Evolutionary conservation across 108 stramenopile genomes (phyloP).

Genomic region (Asterionellopsis glacialis): DNA sequence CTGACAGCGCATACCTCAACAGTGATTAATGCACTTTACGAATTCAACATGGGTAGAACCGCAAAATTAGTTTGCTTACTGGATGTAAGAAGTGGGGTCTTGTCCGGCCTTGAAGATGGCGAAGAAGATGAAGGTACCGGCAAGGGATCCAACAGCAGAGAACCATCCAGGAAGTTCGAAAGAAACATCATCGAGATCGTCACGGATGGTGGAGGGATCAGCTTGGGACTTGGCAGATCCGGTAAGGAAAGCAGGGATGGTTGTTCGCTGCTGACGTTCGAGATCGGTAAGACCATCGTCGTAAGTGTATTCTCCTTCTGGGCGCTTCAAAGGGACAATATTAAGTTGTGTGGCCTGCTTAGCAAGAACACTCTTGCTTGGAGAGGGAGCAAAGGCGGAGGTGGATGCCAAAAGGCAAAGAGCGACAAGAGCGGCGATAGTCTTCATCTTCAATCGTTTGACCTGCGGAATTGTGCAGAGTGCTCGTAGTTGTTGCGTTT

Average conservation of each 20-base stretch:
- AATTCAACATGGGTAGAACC: too few species aligned
- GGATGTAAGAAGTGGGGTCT: constrained; percentile 4
- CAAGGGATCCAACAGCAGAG: constrained; percentile 10
- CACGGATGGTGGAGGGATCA: constrained; percentile 34
- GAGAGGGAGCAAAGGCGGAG: constrained; percentile 35
- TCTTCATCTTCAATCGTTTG: constrained; percentile 1
- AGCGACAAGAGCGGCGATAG: constrained; percentile 26
- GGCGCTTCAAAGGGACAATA: constrained; percentile 4
- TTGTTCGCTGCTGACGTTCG: constrained; percentile 47
- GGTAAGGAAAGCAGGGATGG: constrained; percentile 42
- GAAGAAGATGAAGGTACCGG: constrained; percentile 9
- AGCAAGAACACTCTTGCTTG: constrained; percentile 6
- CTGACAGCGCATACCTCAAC: too few species aligned
- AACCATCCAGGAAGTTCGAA: constrained; percentile 7
- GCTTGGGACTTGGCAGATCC: constrained; percentile 45
- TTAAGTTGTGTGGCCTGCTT: neutral
- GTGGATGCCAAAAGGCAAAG: constrained; percentile 30
- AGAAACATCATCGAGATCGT: constrained; percentile 29
- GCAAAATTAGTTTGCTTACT: neutral
- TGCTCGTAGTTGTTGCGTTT: too few species aligned
- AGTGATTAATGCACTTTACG: too few species aligned
- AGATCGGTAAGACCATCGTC: constrained; percentile 58
- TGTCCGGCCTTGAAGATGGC: constrained; percentile 6
- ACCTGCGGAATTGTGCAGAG: too few species aligned
- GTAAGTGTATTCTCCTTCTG: constrained; percentile 28